Conservation (phyloP, 108 stramenopile species). For the Skeletonema tropicum region DNA sequence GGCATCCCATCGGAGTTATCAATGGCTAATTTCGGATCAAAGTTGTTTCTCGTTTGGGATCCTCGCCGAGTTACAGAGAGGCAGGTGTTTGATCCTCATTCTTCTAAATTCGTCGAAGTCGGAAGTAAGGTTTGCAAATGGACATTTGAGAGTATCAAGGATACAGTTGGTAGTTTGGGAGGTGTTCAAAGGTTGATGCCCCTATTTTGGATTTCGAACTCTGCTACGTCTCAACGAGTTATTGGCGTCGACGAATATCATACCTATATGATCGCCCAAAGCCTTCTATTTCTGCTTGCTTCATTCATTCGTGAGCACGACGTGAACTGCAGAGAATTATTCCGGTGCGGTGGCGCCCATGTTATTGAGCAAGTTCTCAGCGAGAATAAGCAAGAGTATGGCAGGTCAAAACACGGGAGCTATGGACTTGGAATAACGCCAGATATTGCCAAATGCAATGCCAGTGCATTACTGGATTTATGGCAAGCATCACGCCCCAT, state of each 20-base stretch:
- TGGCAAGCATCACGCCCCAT: conserved; percentile 59
- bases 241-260: conserved; percentile 24
- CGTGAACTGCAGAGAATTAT: conserved; percentile 69
- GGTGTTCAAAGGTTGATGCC: conserved; percentile 75
- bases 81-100: conserved; percentile 62
- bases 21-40: conserved; percentile 54
- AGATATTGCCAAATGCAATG: conserved; percentile 43
- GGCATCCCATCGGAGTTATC: conserved; percentile 33
- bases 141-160: conserved; percentile 59
- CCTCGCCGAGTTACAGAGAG: conserved; percentile 50
- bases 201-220: conserved; percentile 38
- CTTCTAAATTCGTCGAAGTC: conserved; percentile 54
- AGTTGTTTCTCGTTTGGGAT: conserved; percentile 77
- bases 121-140: conserved; percentile 28
- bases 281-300: conserved; percentile 54
- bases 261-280: conserved; percentile 37
- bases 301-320: conserved; percentile 73
- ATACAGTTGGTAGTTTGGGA: conserved; percentile 68
- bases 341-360: conserved; percentile 77
- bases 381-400: conserved; percentile 33
- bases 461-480: conserved; percentile 65
- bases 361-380: conserved; percentile 64
- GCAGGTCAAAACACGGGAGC: conserved; percentile 32
- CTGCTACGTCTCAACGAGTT: conserved; percentile 16
- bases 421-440: conserved; percentile 36